Conservation (phyloP, 208 protist species). For the Porcisia hertigi region DNA sequence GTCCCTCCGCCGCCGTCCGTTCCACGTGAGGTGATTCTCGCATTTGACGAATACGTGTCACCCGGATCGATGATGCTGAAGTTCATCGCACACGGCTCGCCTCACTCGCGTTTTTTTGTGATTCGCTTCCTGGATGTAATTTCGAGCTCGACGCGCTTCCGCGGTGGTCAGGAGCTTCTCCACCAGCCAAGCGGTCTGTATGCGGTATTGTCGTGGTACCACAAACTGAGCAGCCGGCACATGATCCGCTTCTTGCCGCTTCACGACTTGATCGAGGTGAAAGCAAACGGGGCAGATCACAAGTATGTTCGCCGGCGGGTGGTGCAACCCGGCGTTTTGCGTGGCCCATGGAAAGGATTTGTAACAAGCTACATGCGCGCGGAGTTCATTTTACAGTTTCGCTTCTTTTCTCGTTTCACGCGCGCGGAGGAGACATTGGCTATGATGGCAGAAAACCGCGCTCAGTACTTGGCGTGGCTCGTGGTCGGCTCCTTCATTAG, state of each 20-base stretch:
- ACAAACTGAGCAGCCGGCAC: slow-evolving; percentile 32
- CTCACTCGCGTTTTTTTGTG: slow-evolving; percentile 63
- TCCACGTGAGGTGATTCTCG: slow-evolving; percentile 61
- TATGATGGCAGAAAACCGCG: slow-evolving; percentile 47
- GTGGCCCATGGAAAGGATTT: slow-evolving; percentile 28
- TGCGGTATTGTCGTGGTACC: slow-evolving; percentile 58
- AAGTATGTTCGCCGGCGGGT: slow-evolving; percentile 49
- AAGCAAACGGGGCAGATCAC: slow-evolving; percentile 42
- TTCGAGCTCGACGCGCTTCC: background rate
- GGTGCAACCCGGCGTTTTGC: slow-evolving; percentile 42
- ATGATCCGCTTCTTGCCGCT: slow-evolving; percentile 69
- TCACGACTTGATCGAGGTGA: slow-evolving; percentile 48
- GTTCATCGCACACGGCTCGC: slow-evolving; percentile 49
- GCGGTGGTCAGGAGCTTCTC: background rate
- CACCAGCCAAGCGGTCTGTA: slow-evolving; percentile 20
- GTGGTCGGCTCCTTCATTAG: slow-evolving; percentile 70
- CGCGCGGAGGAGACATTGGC: slow-evolving; percentile 54
- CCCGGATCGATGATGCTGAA: slow-evolving; percentile 55
- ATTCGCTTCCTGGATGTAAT: slow-evolving; percentile 58
- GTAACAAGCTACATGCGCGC: slow-evolving; percentile 45
- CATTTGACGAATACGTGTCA: slow-evolving; percentile 68
- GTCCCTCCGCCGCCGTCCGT: slow-evolving; percentile 33
- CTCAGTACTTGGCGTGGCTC: slow-evolving; percentile 56
- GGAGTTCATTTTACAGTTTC: slow-evolving; percentile 59
- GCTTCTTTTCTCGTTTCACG: slow-evolving; percentile 44